phyloP scores from a whole-genome alignment of 2,329 filamentous ascomycete genomes.

The Apiospora kogelbergensis region DNA sequence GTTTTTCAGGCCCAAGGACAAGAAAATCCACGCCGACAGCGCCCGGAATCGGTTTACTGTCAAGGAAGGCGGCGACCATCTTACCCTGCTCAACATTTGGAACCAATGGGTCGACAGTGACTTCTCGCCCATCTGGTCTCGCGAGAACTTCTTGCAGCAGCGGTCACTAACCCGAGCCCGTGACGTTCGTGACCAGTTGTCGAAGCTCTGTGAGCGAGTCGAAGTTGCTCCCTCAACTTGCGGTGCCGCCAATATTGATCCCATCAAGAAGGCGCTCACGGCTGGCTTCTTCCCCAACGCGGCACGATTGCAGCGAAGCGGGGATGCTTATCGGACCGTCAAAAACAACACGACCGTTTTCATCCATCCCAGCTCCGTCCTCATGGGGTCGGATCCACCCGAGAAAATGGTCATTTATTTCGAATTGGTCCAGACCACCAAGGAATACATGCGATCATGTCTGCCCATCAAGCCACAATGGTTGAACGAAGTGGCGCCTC shows the following conservation, averaged over 20 bases:
- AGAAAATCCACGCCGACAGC: constrained; percentile 93
- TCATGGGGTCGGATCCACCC: constrained; percentile 75
- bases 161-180: constrained; percentile 84
- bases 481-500: constrained; percentile 87
- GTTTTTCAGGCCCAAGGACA: constrained; percentile 95
- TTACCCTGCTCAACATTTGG: constrained; percentile 89
- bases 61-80: constrained; percentile 86
- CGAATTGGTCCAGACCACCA: constrained; percentile 77
- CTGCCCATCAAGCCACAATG: constrained; percentile 83
- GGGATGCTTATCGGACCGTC: constrained; percentile 86
- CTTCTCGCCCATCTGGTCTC: constrained; percentile 82
- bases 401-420: constrained; percentile 85
- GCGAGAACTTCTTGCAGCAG: constrained; percentile 93
- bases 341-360: constrained; percentile 88
- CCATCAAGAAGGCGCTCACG: constrained; percentile 85
- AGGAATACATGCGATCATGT: constrained; percentile 89
- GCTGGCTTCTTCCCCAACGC: constrained; percentile 95
- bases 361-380: constrained; percentile 83
- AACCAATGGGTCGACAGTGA: constrained; percentile 94
- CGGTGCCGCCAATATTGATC: constrained; percentile 69
- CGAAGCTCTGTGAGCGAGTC: constrained; percentile 89
- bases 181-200: constrained; percentile 89
- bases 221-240: constrained; percentile 73
- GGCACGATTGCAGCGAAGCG: constrained; percentile 77
- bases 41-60: constrained; percentile 86